Conservation (phyloP, 495 filamentous ascomycete genomes). For the Neurospora intermedia region DNA sequence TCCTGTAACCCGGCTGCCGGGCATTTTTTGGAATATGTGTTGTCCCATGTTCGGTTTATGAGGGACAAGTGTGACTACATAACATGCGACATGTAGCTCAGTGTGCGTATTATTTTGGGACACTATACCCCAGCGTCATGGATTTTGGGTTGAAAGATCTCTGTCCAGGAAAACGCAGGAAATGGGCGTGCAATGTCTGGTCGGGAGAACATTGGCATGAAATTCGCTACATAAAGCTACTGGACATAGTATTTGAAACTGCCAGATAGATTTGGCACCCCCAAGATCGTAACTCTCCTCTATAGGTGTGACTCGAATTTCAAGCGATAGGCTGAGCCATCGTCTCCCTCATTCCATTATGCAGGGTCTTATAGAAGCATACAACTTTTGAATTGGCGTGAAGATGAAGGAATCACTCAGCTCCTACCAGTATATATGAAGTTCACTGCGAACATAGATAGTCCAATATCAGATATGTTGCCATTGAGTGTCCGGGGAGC, state of each 20-base stretch:
- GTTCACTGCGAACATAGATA: not conserved
- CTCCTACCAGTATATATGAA: not conserved
- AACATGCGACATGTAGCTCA: not conserved
- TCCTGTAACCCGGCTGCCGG: conserved; percentile 41
- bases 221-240: not conserved
- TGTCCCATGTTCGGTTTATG: not conserved
- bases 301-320: not conserved
- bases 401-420: not conserved
- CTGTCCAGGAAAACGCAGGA: not conserved
- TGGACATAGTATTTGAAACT: not conserved
- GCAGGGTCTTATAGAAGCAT: not conserved
- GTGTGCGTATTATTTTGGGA: not conserved
- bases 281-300: not conserved
- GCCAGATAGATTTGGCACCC: not conserved
- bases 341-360: not conserved
- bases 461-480: not conserved
- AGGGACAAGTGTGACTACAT: not conserved
- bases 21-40: not conserved
- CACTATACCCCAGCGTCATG: not conserved
- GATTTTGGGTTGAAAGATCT: not conserved
- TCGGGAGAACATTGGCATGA: not conserved
- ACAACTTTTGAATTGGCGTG: too few species aligned
- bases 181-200: not conserved
- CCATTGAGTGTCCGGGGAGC: not conserved
- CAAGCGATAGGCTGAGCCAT: not conserved